Evolutionary conservation across 257 asterid species (phyloP).

Genomic region (Dorcoceras hygrometricum): DNA sequence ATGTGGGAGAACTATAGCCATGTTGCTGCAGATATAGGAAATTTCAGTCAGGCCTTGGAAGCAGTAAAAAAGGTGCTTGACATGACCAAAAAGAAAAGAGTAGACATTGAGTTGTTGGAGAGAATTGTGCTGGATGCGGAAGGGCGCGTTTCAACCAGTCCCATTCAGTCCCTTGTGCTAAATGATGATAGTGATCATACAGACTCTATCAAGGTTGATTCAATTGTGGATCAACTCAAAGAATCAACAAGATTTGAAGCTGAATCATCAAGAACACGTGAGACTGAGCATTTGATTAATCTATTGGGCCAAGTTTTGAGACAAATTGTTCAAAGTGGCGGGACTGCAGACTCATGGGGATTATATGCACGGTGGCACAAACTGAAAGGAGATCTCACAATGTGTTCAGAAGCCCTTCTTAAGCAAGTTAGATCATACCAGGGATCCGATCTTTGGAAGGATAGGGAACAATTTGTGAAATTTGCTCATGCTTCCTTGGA

Average conservation of each 20-base stretch:
- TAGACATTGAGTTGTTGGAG: constrained; percentile 53
- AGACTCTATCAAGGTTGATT: constrained; percentile 15
- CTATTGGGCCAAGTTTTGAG: constrained; percentile 61
- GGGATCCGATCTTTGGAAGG: constrained; percentile 86
- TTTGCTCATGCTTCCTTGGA: constrained; percentile 79
- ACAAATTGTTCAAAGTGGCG: constrained; percentile 61
- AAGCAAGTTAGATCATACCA: constrained; percentile 88
- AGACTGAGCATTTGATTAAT: constrained; percentile 54
- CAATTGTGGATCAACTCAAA: constrained; percentile 25
- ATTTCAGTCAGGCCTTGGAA: constrained; percentile 73
- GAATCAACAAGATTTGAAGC: constrained; percentile 30
- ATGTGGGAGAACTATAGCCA: constrained; percentile 95
- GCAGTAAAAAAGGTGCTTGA: constrained; percentile 70
- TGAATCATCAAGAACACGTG: constrained; percentile 41
- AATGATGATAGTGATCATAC: constrained; percentile 10
- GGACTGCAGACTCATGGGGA: constrained; percentile 72
- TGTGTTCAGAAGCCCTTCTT: constrained; percentile 92
- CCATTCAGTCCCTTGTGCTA: constrained; percentile 23
- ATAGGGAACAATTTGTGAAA: constrained; percentile 64
- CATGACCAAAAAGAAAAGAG: constrained; percentile 55
- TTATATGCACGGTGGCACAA: constrained; percentile 85
- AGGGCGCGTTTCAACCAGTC: constrained; percentile 30
- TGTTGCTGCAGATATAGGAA: constrained; percentile 82
- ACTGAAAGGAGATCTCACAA: constrained; percentile 75
- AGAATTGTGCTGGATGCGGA: constrained; percentile 65